Conservation (phyloP, 108 stramenopile species). For the Chaetoceros muelleri region DNA sequence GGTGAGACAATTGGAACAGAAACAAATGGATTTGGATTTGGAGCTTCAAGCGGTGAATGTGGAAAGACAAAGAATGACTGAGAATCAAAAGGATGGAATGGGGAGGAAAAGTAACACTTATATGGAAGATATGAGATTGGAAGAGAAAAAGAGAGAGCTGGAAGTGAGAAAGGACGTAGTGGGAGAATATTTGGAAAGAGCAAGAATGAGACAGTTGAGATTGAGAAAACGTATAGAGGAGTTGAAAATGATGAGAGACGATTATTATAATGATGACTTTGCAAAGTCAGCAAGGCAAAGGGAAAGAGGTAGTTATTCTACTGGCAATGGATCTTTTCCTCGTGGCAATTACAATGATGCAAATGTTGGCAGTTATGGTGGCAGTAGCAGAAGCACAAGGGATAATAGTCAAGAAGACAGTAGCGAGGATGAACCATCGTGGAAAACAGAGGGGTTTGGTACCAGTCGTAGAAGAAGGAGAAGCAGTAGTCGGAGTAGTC, state of each 20-base stretch:
- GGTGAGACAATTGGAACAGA: slow-evolving; percentile 51
- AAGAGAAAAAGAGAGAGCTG: slow-evolving; percentile 53
- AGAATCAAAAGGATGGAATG: slow-evolving; percentile 13
- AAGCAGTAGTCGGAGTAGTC: slow-evolving; percentile 11
- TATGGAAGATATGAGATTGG: slow-evolving; percentile 50
- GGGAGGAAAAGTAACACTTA: slow-evolving; percentile 22
- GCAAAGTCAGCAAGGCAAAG: no score
- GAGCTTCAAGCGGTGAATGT: slow-evolving; percentile 39
- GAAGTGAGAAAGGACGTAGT: slow-evolving; percentile 62
- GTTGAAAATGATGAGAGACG: slow-evolving; percentile 40
- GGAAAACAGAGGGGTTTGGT: slow-evolving; percentile 43
- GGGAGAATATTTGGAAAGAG: slow-evolving; percentile 46
- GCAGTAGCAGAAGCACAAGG: slow-evolving; percentile 1
- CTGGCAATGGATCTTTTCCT: no score
- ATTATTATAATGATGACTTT: slow-evolving; percentile 7
- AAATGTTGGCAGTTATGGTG: slow-evolving; percentile 2
- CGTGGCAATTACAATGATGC: not conserved
- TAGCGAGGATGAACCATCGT: slow-evolving; percentile 12
- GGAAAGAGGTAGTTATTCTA: slow-evolving; percentile 11
- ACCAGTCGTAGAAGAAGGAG: slow-evolving; percentile 25
- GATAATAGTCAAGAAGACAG: slow-evolving; percentile 1
- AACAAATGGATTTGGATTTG: slow-evolving; percentile 33
- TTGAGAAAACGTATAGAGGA: slow-evolving; percentile 72
- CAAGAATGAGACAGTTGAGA: slow-evolving; percentile 49
- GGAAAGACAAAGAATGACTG: slow-evolving; percentile 31